phyloP scores from a whole-genome alignment of 768 basidiomycete genomes.

The Macrolepiota dolichaula region DNA sequence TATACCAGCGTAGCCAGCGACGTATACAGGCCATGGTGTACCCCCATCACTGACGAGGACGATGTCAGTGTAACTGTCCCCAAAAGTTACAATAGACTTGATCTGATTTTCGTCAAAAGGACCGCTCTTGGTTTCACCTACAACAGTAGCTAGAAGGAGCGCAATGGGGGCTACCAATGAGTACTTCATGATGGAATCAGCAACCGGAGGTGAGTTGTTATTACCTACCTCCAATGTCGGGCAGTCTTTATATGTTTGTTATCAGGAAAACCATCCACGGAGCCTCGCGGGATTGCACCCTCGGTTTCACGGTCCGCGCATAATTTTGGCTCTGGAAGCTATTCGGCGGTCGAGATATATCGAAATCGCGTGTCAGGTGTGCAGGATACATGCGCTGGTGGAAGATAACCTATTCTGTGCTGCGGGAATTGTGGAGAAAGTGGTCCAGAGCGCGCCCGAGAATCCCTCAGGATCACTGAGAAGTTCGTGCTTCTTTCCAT shows the following conservation, averaged over 20 bases:
- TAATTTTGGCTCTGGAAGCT: neutral
- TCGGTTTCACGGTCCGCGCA: neutral
- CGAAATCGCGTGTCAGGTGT: neutral
- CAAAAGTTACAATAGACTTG: conserved; percentile 64
- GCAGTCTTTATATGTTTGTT: no score
- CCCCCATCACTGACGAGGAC: conserved; percentile 37
- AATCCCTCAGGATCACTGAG: neutral
- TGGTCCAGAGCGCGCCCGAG: neutral
- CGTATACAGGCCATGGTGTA: conserved; percentile 59
- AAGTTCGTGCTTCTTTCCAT: neutral
- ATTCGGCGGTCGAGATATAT: neutral
- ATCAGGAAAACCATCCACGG: no score
- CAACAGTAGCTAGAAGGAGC: neutral
- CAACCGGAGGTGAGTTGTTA: neutral
- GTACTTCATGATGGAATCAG: neutral
- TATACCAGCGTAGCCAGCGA: conserved; percentile 50
- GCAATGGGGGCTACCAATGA: neutral
- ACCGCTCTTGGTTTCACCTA: conserved; percentile 2
- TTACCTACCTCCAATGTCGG: neutral
- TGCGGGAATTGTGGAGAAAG: neutral
- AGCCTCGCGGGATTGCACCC: no score
- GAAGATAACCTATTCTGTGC: neutral
- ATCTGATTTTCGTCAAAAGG: conserved; percentile 37
- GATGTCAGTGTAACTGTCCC: conserved; percentile 62
- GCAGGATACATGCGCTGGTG: neutral